Base-by-base conservation (phyloP, 306 rosid genomes). In the Abrus precatorius region DNA sequence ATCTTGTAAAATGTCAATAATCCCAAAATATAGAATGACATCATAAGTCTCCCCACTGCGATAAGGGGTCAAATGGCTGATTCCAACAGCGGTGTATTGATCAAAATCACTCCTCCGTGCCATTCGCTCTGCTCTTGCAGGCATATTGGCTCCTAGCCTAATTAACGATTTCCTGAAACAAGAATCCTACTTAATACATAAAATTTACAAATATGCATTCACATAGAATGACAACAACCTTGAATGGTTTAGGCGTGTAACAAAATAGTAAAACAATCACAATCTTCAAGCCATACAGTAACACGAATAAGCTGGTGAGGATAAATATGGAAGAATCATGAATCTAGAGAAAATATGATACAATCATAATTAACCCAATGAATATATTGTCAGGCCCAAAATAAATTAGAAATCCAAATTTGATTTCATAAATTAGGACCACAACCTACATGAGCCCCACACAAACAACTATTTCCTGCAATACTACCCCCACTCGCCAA, bases 91-190 rank as follows among this genome's bases (percentile, higher is more conserved):
- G n/a, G 90, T 88, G 85, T 96, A 96, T 64, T 91, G 98, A 88
- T 93, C 97, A 1, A 90, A 93, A 81, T 93, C 99, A 49, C 98
- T 93, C 85, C 87, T 88, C 68, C 99, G 84, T 9, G 92, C 88
- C 89, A 93, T 72, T 76, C 89, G 89, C 86, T 96, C 99, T 4
- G 97, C 98, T 86, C 98, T 88, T 8, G 99, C 99, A 1, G 99
- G 99, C 97, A 92, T 90, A 79, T 96, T 96, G 69, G 99, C 98
- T 79, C 99, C 99, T 71, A 92, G 85, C 77, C 99, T 90, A 53
- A 96, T 96, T 84, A 94, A 75, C 20, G 99, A 89, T 73, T 90
- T 93, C 91, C 99, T 96, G 98, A 75, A 74, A 80, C 30, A 83
- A 79, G 63, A 29, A 59, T 59, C 48, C 66, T 40, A 44, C 7